Conservation (phyloP, 495 filamentous ascomycete genomes). For the Daldinia decipiens region DNA sequence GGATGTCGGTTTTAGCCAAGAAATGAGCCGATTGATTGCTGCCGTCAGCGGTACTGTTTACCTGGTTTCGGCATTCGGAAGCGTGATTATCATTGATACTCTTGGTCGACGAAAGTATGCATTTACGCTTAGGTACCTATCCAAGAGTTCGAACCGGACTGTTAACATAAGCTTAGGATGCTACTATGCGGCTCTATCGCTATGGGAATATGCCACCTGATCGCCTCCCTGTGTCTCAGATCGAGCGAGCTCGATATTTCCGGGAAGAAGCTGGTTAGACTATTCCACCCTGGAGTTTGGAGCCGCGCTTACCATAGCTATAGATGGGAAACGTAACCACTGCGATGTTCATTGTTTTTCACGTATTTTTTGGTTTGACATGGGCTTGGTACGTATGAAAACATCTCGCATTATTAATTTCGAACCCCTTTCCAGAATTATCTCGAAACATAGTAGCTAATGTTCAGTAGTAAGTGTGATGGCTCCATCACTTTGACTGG, state of each 20-base stretch:
- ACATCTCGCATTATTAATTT: too few species aligned
- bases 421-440: too few species aligned
- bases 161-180: constrained; percentile 25
- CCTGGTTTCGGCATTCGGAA: constrained; percentile 45
- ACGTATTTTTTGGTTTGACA: constrained; percentile 47
- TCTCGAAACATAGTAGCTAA: too few species aligned
- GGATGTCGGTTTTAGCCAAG: constrained; percentile 42
- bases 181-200: constrained; percentile 42
- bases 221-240: constrained; percentile 45
- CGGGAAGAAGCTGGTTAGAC: constrained; percentile 33
- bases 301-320: constrained; percentile 2
- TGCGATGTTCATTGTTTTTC: constrained; percentile 50
- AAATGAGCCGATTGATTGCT: constrained; percentile 46
- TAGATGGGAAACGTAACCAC: constrained; percentile 47
- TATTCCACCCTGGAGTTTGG: neutral
- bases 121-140: neutral
- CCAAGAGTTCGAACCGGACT: neutral
- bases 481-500: too few species aligned
- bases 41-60: constrained; percentile 48
- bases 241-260: constrained; percentile 36
- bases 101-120: constrained; percentile 48
- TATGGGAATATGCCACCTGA: constrained; percentile 46
- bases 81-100: constrained; percentile 43
- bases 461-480: too few species aligned
- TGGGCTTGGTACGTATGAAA: constrained; percentile 27